These are phyloP conservation scores for Heliosperma pusillum DNA, from an alignment of 148 eudicot species.

Conservation along the genomic window DNA sequence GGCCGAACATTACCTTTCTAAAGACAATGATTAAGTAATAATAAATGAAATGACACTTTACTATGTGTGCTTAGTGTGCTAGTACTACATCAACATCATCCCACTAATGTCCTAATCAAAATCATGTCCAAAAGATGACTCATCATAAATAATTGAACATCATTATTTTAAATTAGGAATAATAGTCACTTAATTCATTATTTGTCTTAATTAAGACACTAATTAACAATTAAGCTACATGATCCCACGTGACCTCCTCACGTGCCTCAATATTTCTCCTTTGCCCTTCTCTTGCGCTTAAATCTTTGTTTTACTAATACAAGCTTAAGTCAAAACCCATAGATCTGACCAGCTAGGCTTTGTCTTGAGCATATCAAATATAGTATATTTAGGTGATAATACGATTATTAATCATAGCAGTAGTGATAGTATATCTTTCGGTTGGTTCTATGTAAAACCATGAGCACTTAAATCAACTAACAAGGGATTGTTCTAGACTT, in stretches of 20 bases:
- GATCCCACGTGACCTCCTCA: slow-evolving; percentile 22
- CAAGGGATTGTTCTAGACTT: too few species aligned
- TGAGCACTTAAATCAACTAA: too few species aligned
- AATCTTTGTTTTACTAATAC: slow-evolving; percentile 11
- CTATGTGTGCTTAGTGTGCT: background rate
- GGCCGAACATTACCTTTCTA: background rate
- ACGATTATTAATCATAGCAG: too few species aligned
- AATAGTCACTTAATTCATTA: background rate
- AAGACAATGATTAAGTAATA: background rate
- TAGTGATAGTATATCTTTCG: too few species aligned
- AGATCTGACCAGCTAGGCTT: background rate
- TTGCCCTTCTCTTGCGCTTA: background rate
- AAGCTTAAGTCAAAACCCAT: slow-evolving; percentile 11
- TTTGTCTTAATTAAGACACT: background rate
- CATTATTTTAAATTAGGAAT: background rate
- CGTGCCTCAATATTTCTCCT: slow-evolving; percentile 18
- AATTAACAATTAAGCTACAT: slow-evolving; percentile 5
- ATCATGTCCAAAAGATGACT: background rate
- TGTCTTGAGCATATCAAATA: slow-evolving; percentile 8
- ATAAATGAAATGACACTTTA: slow-evolving; percentile 11
- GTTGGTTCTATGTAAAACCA: too few species aligned
- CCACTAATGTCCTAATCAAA: slow-evolving; percentile 21
- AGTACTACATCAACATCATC: slow-evolving; percentile 4
- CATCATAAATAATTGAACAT: background rate
- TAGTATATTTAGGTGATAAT: background rate